Conservation (phyloP, 2,329 filamentous ascomycete genomes). For the Fusarium clavum region DNA sequence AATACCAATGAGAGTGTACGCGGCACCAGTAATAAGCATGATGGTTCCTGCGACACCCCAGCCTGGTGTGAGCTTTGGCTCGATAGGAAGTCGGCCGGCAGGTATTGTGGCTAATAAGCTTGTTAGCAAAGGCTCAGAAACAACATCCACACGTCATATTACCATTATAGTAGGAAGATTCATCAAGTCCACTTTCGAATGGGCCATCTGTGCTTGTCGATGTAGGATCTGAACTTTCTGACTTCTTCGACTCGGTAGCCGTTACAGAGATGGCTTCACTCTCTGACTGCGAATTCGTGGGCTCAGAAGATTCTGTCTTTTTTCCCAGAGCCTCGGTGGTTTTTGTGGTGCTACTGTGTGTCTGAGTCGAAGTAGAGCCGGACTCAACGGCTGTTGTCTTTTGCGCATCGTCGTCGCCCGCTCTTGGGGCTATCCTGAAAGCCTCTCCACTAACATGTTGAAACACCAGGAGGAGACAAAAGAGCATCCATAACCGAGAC, state of each 20-base stretch:
- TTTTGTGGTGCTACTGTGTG: conserved; percentile 24
- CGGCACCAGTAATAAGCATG: conserved; percentile 76
- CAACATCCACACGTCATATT: conserved; percentile 14
- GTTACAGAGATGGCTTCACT: conserved; percentile 24
- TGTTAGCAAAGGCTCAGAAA: conserved; percentile 7
- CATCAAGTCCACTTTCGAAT: conserved; percentile 40
- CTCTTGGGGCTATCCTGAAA: conserved; percentile 50
- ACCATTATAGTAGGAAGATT: conserved; percentile 53
- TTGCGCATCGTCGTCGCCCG: conserved; percentile 45
- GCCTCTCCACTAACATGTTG: conserved; percentile 53
- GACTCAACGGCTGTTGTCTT: conserved; percentile 31
- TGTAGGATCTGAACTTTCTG: conserved; percentile 25
- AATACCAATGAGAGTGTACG: conserved; percentile 82
- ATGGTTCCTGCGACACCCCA: conserved; percentile 83
- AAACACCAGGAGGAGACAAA: conserved; percentile 55
- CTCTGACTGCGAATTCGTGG: conserved; percentile 10
- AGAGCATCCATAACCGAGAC: conserved; percentile 52
- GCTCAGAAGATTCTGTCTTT: conserved; percentile 23
- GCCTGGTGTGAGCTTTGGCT: conserved; percentile 81
- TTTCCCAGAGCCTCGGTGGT: conserved; percentile 24
- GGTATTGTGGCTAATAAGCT: conserved; percentile 57
- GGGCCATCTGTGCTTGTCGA: conserved; percentile 37
- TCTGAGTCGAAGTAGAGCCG: conserved; percentile 13
- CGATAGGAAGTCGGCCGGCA: conserved; percentile 72
- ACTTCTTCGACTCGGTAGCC: conserved; percentile 27